Percentiles rank a stretch among this genome's conserved stretches.
Conservation (phyloP, 2,329 filamentous ascomycete genomes). For the Teratosphaeria zuluensis region DNA sequence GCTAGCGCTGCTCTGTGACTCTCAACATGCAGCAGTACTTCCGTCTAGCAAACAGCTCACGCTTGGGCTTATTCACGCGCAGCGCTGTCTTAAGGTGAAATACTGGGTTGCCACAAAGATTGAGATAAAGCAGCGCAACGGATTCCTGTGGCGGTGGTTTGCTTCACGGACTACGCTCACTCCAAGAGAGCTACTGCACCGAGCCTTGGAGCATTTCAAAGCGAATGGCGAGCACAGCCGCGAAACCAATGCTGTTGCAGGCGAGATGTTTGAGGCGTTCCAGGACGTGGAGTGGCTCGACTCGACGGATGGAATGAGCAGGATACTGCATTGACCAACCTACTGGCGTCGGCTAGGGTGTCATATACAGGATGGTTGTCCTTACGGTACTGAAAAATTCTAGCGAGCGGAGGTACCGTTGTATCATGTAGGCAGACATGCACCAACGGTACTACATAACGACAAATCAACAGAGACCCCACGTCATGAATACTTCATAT, state of each 20-base stretch:
- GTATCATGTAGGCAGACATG: no score
- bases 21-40: constrained; percentile 50
- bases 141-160: constrained; percentile 45
- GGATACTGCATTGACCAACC: constrained; percentile 36
- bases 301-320: constrained; percentile 47
- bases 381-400: no score
- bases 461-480: no score
- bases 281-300: constrained; percentile 41
- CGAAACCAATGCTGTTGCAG: constrained; percentile 19
- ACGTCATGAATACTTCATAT: no score
- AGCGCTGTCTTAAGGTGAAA: constrained; percentile 41
- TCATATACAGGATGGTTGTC: neutral
- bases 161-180: constrained; percentile 28
- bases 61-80: constrained; percentile 32
- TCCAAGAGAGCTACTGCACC: constrained; percentile 38
- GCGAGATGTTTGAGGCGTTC: constrained; percentile 25
- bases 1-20: constrained; percentile 53
- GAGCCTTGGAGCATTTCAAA: constrained; percentile 29
- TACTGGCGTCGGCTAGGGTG: neutral
- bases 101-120: constrained; percentile 61
- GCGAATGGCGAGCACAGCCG: constrained; percentile 28
- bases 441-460: no score
- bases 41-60: constrained; percentile 2
- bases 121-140: constrained; percentile 51
- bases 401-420: no score